phyloP scores from a whole-genome alignment of 2,329 filamentous ascomycete species.

The Colletotrichum camelliae region DNA sequence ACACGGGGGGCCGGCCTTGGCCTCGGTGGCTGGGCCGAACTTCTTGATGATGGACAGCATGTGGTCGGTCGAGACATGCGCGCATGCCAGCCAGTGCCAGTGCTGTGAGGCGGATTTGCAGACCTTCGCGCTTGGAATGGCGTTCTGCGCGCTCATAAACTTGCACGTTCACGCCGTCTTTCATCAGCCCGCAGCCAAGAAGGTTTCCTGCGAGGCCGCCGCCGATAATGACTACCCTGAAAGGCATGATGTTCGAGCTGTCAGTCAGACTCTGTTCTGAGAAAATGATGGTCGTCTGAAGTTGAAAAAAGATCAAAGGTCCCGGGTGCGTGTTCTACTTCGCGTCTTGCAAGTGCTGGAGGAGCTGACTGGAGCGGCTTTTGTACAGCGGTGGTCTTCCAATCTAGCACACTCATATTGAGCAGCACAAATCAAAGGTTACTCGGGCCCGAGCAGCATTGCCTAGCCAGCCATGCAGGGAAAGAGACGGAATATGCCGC shows the following conservation, averaged over 20 bases:
- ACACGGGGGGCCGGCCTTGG: neutral
- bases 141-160: neutral
- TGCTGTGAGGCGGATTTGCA: neutral
- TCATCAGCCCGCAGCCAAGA: neutral
- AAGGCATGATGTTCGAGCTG: neutral
- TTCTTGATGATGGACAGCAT: neutral
- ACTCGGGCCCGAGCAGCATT: neutral
- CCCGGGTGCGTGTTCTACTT: neutral
- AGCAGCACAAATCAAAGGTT: neutral
- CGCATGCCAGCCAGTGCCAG: neutral
- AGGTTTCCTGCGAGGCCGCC: neutral
- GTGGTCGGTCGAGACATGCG: neutral
- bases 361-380: neutral
- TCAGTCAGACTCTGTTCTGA: neutral
- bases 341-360: neutral
- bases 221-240: neutral
- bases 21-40: neutral
- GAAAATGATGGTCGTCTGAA: neutral
- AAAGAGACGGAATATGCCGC: neutral
- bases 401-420: neutral
- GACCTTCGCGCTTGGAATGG: neutral
- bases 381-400: neutral
- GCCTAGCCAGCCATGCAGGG: too few relatives aligned
- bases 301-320: neutral
- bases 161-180: neutral